A percentile compares a stretch with the other conserved stretches of the same genome.
Evolutionary conservation across 768 basidiomycete species (phyloP).

Genomic region (Lanmaoa pseudosensibilis): DNA sequence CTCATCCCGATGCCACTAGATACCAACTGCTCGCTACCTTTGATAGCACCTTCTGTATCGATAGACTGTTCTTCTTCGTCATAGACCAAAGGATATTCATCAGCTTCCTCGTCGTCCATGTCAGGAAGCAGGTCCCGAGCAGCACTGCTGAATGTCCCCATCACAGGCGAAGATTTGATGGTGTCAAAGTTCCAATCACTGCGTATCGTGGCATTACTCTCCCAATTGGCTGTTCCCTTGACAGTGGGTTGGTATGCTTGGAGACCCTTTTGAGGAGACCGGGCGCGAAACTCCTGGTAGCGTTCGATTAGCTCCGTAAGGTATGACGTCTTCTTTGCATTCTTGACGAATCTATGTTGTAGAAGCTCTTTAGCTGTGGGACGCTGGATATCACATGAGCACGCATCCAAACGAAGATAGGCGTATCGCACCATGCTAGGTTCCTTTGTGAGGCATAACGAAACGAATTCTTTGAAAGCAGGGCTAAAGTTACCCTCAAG

Average conservation of each 20-base stretch:
- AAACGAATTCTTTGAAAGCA: constrained; percentile 92
- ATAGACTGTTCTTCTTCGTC: constrained; percentile 54
- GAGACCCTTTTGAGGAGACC: constrained; percentile 56
- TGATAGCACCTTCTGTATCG: constrained; percentile 62
- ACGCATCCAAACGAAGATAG: neutral
- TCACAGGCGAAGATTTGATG: constrained; percentile 64
- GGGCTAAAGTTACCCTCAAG: constrained; percentile 83
- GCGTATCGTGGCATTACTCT: constrained; percentile 69
- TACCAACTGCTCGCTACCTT: constrained; percentile 55
- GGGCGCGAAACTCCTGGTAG: constrained; percentile 71
- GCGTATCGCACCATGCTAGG: constrained; percentile 60
- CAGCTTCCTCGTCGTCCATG: constrained; percentile 55
- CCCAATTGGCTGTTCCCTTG: constrained; percentile 64
- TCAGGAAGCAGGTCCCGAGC: constrained; percentile 65
- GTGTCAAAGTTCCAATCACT: constrained; percentile 98
- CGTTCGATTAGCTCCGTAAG: constrained; percentile 88
- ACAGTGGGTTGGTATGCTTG: constrained; percentile 59
- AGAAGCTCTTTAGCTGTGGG: constrained; percentile 90
- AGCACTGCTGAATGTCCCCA: constrained; percentile 77
- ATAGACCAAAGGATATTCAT: constrained; percentile 37
- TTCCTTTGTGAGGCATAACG: constrained; percentile 90
- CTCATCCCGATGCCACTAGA: constrained; percentile 48
- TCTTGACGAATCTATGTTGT: constrained; percentile 89
- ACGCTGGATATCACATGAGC: constrained; percentile 52
- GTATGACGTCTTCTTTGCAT: constrained; percentile 77